Base-by-base conservation (phyloP, 164 flowering plant genomes). In the Umbilicus rupestris region DNA sequence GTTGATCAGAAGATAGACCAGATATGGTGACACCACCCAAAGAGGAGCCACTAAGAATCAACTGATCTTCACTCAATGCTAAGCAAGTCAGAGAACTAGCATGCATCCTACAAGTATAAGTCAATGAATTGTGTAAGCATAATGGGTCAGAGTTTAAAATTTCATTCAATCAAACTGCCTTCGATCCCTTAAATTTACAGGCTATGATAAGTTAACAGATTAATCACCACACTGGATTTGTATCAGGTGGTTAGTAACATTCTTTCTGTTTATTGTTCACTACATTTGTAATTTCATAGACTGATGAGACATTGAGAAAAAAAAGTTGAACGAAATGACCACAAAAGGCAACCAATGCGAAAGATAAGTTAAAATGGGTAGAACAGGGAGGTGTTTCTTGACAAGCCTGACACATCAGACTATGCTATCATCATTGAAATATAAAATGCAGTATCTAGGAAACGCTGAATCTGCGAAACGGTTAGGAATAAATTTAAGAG, bases 81-180 rank as follows among this genome's bases (percentile, higher is more conserved):
- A 93, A 74, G 77, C 91, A 88, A 35, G 84, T 83, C 49, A 89
- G 66, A 0, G 94, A 79, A 39, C 81, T 88, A 68, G 69, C 44
- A 74, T 81, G 85, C 86, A 79, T 84, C 91, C 98, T 93, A 83
- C 78, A 87, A 70, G 60, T 93, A 83, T 78, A 87, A 70, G 60
- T 12, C 45, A 26, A 63, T 20, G 45, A 2, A 37, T 30, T 24
- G 22, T 17, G 10, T 33, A 3, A 39, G 22, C 20, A 63, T n/a
- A 19, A 24, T n/a, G 7, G 29, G 60, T 24, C 17, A 26, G 33
- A 28, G 17, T 29, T 55, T 22, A 22, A 35, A 49, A 50, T 22
- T 50, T 20, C 57, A 50, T 50, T 15, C 49, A 45, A 35, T 45
- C 49, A 45, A n/a, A 16, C 5, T 45, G 49, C 2, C 49, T 45